Conservation (phyloP, 331 rosid genomes). For the Erythrophleum ivorense region DNA sequence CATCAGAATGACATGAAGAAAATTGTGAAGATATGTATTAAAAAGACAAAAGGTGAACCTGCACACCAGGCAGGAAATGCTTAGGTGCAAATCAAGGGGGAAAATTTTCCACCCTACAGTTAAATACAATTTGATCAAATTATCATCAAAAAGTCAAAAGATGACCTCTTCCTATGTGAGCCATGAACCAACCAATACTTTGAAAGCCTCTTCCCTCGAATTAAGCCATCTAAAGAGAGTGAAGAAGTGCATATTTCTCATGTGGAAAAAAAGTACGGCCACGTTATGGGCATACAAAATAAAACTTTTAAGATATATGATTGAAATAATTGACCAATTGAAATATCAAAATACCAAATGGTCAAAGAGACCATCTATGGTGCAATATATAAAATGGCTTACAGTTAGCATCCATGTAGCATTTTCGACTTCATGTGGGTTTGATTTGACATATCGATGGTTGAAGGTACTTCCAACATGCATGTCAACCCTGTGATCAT, state of each 20-base stretch:
- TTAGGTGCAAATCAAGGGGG: constrained; percentile 6
- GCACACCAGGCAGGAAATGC: neutral
- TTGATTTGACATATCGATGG: constrained; percentile 89
- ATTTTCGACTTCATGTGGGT: constrained; percentile 89
- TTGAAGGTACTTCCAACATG: constrained; percentile 89
- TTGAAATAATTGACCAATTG: neutral
- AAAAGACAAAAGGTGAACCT: constrained; percentile 4
- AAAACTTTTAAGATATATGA: constrained; percentile 9
- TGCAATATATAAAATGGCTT: constrained; percentile 34
- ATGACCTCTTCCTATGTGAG: neutral
- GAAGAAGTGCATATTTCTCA: neutral
- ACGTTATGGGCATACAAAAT: constrained; percentile 29
- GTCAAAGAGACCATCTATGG: constrained; percentile 19
- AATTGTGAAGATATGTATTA: neutral
- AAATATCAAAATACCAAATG: constrained; percentile 21
- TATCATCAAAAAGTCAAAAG: constrained; percentile 34
- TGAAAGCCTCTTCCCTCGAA: constrained; percentile 11
- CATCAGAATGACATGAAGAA: constrained; percentile 13
- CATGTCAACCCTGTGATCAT: constrained; percentile 94
- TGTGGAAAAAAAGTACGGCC: constrained; percentile 28
- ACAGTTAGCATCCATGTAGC: constrained; percentile 99
- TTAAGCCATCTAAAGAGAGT: constrained; percentile 3
- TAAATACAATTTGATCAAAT: constrained; percentile 18
- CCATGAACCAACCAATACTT: constrained; percentile 24
- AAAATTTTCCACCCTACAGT: neutral